These are phyloP conservation scores for Beauveria australis DNA, from an alignment of 2,329 filamentous ascomycete species.

Conservation along the genomic window DNA sequence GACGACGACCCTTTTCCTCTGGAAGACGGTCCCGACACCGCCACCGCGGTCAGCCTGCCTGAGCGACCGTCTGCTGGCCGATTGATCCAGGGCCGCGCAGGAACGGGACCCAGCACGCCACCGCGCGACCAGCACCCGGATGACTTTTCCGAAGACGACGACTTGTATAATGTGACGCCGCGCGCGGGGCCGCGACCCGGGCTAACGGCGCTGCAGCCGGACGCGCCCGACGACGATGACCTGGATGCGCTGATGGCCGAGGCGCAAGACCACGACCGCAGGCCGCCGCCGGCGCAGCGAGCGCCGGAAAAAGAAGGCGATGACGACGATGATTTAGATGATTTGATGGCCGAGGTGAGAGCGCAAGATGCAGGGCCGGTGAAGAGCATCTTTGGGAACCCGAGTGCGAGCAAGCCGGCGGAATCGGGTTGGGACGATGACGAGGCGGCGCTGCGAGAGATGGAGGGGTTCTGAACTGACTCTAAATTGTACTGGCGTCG, in stretches of 20 bases:
- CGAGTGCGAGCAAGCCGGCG: not conserved
- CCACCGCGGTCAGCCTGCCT: slow-evolving; percentile 19
- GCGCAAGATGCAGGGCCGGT: slow-evolving; percentile 11
- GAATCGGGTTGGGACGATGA: slow-evolving; percentile 48
- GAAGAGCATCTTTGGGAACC: slow-evolving; percentile 5
- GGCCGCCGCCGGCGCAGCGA: slow-evolving; percentile 9
- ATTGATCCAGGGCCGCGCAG: not conserved
- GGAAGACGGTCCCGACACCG: not conserved
- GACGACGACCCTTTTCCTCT: slow-evolving; percentile 18
- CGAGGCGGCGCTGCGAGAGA: slow-evolving; percentile 60
- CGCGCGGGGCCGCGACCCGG: slow-evolving; percentile 16
- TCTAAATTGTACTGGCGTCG: not conserved
- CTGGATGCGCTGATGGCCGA: slow-evolving; percentile 47
- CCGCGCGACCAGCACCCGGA: slow-evolving; percentile 21
- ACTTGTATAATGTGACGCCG: slow-evolving; percentile 50
- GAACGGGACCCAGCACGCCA: slow-evolving; percentile 19
- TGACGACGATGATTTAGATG: slow-evolving; percentile 44
- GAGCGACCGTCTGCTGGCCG: slow-evolving; percentile 11
- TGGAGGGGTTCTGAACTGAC: slow-evolving; percentile 41
- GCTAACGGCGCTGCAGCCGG: slow-evolving; percentile 15
- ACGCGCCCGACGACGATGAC: slow-evolving; percentile 37
- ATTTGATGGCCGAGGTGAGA: slow-evolving; percentile 44
- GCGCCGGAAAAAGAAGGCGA: slow-evolving; percentile 6
- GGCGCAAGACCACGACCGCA: slow-evolving; percentile 23
- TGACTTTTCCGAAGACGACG: slow-evolving; percentile 36